Evolutionary conservation across 305 asterid species (phyloP).

Genomic region (Fraxinus albicans): DNA sequence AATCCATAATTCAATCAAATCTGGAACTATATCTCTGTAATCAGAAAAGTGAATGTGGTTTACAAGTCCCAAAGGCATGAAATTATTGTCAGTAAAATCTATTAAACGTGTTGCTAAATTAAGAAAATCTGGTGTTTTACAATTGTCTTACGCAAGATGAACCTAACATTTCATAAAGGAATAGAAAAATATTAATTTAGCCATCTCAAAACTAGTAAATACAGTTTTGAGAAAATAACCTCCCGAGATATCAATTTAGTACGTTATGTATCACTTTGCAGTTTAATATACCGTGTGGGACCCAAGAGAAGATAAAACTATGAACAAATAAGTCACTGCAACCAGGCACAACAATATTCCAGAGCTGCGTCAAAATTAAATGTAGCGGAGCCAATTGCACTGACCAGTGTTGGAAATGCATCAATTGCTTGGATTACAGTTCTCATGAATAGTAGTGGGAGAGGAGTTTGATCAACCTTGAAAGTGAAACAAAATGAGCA

Average conservation of each 20-base stretch:
- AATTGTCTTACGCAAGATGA: background rate
- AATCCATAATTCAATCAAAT: background rate
- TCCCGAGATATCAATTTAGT: background rate
- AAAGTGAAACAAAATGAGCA: conserved; percentile 15
- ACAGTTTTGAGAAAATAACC: background rate
- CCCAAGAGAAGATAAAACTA: background rate
- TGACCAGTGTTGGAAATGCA: conserved; percentile 94
- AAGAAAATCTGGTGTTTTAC: conserved; percentile 3
- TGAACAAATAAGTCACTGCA: background rate
- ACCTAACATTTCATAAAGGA: background rate
- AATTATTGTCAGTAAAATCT: conserved; percentile 3
- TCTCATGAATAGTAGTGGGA: conserved; percentile 94
- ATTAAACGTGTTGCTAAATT: background rate
- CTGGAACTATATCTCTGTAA: background rate
- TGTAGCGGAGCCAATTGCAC: conserved; percentile 19
- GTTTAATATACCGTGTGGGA: background rate
- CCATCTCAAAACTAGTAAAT: conserved; percentile 6
- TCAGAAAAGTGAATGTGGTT: background rate
- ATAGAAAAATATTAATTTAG: background rate
- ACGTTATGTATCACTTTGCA: background rate
- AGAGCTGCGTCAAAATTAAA: background rate
- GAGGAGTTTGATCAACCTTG: conserved; percentile 89
- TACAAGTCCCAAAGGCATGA: background rate
- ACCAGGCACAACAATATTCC: background rate
- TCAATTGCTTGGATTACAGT: conserved; percentile 97